A percentile compares a stretch with the other conserved stretches of the same genome.
Evolutionary conservation across 208 protist species (phyloP).

Genomic region (Kentomonas sorsogonicus): DNA sequence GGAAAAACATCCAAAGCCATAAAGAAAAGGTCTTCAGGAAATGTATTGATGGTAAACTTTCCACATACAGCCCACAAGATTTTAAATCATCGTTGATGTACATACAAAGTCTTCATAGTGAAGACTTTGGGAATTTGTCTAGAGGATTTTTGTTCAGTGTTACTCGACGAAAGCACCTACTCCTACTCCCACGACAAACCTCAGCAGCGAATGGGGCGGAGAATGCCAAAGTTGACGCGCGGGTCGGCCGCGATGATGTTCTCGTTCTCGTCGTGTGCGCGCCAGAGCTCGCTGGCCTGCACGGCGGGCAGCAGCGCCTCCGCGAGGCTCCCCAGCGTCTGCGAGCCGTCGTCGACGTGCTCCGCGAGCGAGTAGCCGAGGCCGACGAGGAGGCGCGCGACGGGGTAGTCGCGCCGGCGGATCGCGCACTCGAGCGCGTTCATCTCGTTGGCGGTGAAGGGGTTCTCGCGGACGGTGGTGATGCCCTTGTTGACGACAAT

Average conservation of each 20-base stretch:
- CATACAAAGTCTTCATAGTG: neutral
- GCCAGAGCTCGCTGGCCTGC: conserved; percentile 28
- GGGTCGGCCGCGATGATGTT: conserved; percentile 30
- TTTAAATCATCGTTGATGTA: neutral
- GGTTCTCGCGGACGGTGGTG: conserved; percentile 40
- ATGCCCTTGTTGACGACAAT: conserved; percentile 44
- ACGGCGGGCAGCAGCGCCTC: conserved; percentile 27
- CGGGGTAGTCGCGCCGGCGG: conserved; percentile 19
- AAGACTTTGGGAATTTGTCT: neutral
- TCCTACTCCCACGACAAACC: conserved; percentile 4
- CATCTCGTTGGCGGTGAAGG: conserved; percentile 33
- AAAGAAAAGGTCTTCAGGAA: too few relatives aligned
- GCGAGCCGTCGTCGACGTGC: conserved; percentile 29
- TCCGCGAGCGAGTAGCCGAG: conserved; percentile 50
- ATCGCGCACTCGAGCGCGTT: conserved; percentile 64
- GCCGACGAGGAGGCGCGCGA: conserved; percentile 41
- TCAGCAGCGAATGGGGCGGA: conserved; percentile 4
- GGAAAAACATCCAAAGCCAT: too few relatives aligned
- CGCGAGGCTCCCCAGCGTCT: conserved; percentile 30
- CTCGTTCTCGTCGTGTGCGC: conserved; percentile 24
- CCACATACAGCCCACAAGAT: neutral
- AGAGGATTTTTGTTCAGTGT: neutral
- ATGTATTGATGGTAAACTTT: too few relatives aligned
- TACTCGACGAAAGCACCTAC: neutral
- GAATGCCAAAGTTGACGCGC: conserved; percentile 30